phyloP scores from a whole-genome alignment of 2,329 filamentous ascomycete genomes.

The Lanzia echinophila region DNA sequence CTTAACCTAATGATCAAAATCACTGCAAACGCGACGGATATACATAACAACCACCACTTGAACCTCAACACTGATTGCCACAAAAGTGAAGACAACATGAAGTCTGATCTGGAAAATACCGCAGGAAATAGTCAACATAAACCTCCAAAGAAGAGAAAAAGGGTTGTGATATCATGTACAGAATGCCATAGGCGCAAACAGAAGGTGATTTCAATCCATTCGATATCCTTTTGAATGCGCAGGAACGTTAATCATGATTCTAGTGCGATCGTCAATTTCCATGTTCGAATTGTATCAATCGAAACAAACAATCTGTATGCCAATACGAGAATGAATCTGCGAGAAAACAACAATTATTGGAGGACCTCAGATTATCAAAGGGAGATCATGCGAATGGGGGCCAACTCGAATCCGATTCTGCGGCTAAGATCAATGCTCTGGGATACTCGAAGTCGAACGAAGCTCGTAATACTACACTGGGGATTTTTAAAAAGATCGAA shows the following conservation, averaged over 20 bases:
- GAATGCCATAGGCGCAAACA: conserved; percentile 57
- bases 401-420: conserved; percentile 22
- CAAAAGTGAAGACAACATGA: background rate
- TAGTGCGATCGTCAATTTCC: conserved; percentile 54
- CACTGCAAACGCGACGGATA: too few relatives aligned
- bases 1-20: too few relatives aligned
- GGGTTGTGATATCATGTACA: conserved; percentile 56
- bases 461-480: conserved; percentile 47
- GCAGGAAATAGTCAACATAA: conserved; percentile 14
- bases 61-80: too few relatives aligned
- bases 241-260: conserved; percentile 12
- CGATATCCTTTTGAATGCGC: background rate
- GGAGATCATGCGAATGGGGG: conserved; percentile 14
- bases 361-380: conserved; percentile 19
- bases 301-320: conserved; percentile 50
- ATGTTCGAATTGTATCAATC: conserved; percentile 52
- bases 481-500: conserved; percentile 50
- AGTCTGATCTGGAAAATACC: background rate
- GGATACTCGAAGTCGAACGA: conserved; percentile 46
- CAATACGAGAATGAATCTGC: conserved; percentile 44
- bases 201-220: conserved; percentile 19
- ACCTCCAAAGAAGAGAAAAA: conserved; percentile 45
- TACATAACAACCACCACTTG: too few relatives aligned
- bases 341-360: conserved; percentile 26
- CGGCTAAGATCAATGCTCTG: conserved; percentile 33